These are phyloP conservation scores for thale cress (Arabidopsis thaliana) DNA, from an alignment of 345 rosid genomes.

Conservation along the genomic window TAIR10.1 NC_003071.7:8976001-8976500, in stretches of 20 bases:
- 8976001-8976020: conserved; percentile 4
- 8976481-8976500: conserved; percentile 11
- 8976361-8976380: conserved; percentile 2
- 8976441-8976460: not conserved
- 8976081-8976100: not conserved
- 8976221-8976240: conserved; percentile 2
- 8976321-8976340: not conserved
- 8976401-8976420: conserved; percentile 7
- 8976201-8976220: conserved; percentile 9
- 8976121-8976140: conserved; percentile 7
- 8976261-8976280: not conserved
- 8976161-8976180: conserved; percentile 2
- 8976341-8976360: not conserved
- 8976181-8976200: conserved; percentile 8
- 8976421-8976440: conserved; percentile 3
- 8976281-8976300: not conserved
- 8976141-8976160: conserved; percentile 4
- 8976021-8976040: not conserved
- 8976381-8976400: conserved; percentile 3
- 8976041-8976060: not conserved
- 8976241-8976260: conserved; percentile 2
- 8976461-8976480: conserved; percentile 2
- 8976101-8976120: conserved; percentile 1
- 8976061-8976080: not conserved
- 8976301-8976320: not conserved